A percentile compares a stretch with the other conserved stretches of the same genome.
Conservation (phyloP, 2,329 filamentous ascomycete genomes). For the Hirsutella thompsonii region DNA sequence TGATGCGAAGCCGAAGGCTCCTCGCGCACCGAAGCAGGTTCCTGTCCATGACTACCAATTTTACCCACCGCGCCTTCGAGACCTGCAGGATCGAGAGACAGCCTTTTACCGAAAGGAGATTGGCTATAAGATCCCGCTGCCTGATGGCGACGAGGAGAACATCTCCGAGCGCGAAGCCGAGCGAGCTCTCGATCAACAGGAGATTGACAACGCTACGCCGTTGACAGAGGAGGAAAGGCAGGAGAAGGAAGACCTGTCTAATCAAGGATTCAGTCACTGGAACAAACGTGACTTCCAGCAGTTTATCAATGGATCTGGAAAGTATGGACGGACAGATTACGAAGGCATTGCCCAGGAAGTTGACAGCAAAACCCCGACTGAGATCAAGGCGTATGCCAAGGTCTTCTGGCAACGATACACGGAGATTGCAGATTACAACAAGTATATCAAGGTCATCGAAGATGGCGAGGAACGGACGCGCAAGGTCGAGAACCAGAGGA, state of each 20-base stretch:
- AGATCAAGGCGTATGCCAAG: conserved; percentile 85
- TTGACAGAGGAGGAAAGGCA: conserved; percentile 81
- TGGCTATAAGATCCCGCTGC: conserved; percentile 82
- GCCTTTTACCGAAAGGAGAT: conserved; percentile 95
- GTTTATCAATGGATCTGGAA: conserved; percentile 89
- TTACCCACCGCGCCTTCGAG: conserved; percentile 71
- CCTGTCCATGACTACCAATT: conserved; percentile 95
- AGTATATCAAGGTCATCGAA: conserved; percentile 81
- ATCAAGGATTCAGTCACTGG: conserved; percentile 86
- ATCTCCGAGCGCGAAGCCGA: conserved; percentile 78
- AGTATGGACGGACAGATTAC: conserved; percentile 79
- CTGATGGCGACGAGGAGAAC: conserved; percentile 79
- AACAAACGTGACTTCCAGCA: conserved; percentile 97
- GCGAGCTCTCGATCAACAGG: conserved; percentile 73
- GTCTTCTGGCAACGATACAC: conserved; percentile 94
- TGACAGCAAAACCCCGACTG: conserved; percentile 73
- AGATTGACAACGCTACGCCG: conserved; percentile 83
- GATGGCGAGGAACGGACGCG: conserved; percentile 82
- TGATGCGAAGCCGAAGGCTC: conserved; percentile 86
- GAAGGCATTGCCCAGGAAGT: conserved; percentile 78
- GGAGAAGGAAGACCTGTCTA: conserved; percentile 71
- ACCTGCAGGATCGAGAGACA: conserved; percentile 92
- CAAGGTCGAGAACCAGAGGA: conserved; percentile 83
- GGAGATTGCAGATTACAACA: conserved; percentile 78
- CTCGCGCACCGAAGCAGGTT: conserved; percentile 88